Conservation (phyloP, 495 filamentous ascomycete species). For the Emericellopsis terricola region DNA sequence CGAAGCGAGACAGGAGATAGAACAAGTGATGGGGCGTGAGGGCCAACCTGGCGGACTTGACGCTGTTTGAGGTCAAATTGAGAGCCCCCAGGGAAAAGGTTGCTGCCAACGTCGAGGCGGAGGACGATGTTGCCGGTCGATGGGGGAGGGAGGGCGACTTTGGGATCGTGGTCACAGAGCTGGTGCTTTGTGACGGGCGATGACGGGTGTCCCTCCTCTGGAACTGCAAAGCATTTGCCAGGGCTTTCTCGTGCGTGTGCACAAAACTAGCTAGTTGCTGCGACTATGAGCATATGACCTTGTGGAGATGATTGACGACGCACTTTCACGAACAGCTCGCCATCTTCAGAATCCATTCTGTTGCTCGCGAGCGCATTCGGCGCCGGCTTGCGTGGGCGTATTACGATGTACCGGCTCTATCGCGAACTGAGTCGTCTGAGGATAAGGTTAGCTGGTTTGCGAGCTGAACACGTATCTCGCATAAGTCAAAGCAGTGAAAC, state of each 20-base stretch:
- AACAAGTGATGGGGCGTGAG: constrained; percentile 96
- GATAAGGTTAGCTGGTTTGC: too few species aligned
- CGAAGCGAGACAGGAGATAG: constrained; percentile 85
- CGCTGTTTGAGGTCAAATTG: constrained; percentile 62
- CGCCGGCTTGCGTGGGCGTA: too few species aligned
- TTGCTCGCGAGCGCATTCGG: constrained; percentile 3
- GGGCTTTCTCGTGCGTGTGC: constrained; percentile 88
- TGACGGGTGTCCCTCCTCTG: constrained; percentile 47
- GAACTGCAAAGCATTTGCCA: constrained; percentile 87
- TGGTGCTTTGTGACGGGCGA: constrained; percentile 38
- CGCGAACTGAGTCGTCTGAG: too few species aligned
- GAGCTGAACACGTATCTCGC: too few species aligned
- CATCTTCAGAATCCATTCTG: constrained; percentile 72
- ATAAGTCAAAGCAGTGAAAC: too few species aligned
- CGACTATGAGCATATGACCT: neutral
- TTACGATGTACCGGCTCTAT: too few species aligned
- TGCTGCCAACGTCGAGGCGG: constrained; percentile 57
- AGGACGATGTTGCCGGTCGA: constrained; percentile 36
- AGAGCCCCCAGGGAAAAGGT: constrained; percentile 74
- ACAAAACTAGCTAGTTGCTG: constrained; percentile 92
- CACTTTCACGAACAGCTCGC: constrained; percentile 78
- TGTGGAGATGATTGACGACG: too few species aligned
- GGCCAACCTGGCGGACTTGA: constrained; percentile 80
- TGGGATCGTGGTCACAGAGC: constrained; percentile 27
- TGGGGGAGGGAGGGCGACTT: constrained; percentile 28